Evolutionary conservation across 2,329 filamentous ascomycete species (phyloP).

Genomic region (Reticulascus tulasneorum): DNA sequence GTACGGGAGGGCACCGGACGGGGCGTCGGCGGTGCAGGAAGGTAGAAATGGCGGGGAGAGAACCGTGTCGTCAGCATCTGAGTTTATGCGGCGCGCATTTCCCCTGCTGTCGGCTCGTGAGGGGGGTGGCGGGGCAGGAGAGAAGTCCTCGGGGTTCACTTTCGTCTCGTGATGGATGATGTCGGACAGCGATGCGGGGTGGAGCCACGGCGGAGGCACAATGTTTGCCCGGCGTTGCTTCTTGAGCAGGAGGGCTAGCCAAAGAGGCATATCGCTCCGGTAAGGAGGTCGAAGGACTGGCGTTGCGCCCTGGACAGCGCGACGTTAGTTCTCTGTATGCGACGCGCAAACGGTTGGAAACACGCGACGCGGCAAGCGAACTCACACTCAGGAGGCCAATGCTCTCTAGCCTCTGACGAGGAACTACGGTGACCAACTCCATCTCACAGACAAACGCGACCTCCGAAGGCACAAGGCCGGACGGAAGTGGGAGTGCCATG

Average conservation of each 20-base stretch:
- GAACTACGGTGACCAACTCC: constrained; percentile 90
- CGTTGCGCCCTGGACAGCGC: constrained; percentile 64
- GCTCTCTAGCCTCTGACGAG: constrained; percentile 82
- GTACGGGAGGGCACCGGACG: constrained; percentile 73
- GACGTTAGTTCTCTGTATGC: constrained; percentile 2
- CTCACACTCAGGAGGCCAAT: constrained; percentile 82
- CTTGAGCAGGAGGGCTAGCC: constrained; percentile 93
- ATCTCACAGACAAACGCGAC: constrained; percentile 95
- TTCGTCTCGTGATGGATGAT: constrained; percentile 81
- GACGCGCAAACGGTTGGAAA: constrained; percentile 10
- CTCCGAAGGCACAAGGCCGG: constrained; percentile 73
- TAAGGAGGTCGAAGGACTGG: constrained; percentile 75
- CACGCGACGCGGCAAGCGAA: no score
- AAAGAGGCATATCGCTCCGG: constrained; percentile 76
- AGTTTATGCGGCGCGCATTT: constrained; percentile 31
- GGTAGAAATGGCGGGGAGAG: constrained; percentile 74
- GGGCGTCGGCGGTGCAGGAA: constrained; percentile 66
- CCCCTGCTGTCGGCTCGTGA: constrained; percentile 44
- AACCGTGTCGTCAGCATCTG: constrained; percentile 19
- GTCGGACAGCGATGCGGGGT: constrained; percentile 66
- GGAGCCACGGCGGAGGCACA: constrained; percentile 83
- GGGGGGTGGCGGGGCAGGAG: constrained; percentile 68
- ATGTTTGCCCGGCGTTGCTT: constrained; percentile 93
- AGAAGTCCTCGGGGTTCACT: constrained; percentile 67
- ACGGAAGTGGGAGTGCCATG: constrained; percentile 49